These are phyloP conservation scores for Fusarium redolens DNA, from an alignment of 2,329 filamentous ascomycete species.

Conservation along the genomic window DNA sequence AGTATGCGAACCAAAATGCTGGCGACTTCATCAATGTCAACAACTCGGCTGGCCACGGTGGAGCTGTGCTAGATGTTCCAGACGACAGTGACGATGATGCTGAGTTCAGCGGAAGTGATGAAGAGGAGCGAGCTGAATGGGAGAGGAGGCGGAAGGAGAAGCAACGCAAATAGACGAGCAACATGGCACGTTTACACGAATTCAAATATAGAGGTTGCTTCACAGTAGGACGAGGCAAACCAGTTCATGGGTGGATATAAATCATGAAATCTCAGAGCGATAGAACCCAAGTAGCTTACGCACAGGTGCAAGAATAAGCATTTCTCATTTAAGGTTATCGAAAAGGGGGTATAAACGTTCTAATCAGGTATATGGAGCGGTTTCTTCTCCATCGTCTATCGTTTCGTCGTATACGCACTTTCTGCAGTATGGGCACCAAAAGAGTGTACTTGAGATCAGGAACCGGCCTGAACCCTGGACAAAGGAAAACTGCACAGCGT, in stretches of 20 bases:
- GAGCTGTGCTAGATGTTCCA: constrained; percentile 33
- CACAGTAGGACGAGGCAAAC: constrained; percentile 14
- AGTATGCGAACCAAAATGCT: constrained; percentile 70
- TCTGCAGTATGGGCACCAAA: constrained; percentile 2
- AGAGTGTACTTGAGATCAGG: constrained; percentile 13
- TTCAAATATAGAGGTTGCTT: constrained; percentile 29
- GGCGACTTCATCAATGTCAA: constrained; percentile 65
- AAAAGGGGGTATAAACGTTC: constrained; percentile 39
- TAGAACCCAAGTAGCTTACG: constrained; percentile 41
- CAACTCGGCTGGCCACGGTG: constrained; percentile 22
- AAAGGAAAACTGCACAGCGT: constrained; percentile 10
- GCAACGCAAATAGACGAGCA: constrained; percentile 35
- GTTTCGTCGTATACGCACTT: constrained; percentile 11
- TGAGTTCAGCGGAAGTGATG: constrained; percentile 73
- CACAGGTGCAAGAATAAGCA: constrained; percentile 42
- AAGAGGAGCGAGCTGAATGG: constrained; percentile 72
- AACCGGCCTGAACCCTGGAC: constrained; percentile 27
- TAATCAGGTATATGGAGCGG: constrained; percentile 12
- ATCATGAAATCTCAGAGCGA: constrained; percentile 40
- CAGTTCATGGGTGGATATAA: constrained; percentile 29
- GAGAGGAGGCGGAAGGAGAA: constrained; percentile 63
- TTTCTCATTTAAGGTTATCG: constrained; percentile 40
- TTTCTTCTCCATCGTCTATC: constrained; percentile 24
- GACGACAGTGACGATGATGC: constrained; percentile 63
- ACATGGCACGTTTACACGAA: constrained; percentile 13